These are phyloP conservation scores for Cicer judaicum DNA, from an alignment of 306 rosid species.

Conservation along the genomic window DNA sequence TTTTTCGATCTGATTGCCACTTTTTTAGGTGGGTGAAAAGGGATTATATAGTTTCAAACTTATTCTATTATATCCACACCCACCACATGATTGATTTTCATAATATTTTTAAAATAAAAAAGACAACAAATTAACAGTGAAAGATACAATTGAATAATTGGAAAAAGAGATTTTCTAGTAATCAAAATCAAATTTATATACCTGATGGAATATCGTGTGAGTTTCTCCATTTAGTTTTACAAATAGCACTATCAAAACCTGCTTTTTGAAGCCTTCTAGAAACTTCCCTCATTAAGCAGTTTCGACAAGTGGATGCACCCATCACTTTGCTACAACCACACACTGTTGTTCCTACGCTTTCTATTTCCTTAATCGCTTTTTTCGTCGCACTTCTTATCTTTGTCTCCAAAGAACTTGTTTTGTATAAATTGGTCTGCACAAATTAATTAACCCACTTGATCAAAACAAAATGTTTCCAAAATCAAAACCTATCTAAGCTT, in stretches of 20 bases:
- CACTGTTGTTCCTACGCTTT: slow-evolving; percentile 20
- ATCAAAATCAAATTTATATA: slow-evolving; percentile 3
- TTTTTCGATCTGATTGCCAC: neutral
- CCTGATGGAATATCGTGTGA: slow-evolving; percentile 76
- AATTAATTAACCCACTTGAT: neutral
- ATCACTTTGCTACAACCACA: slow-evolving; percentile 63
- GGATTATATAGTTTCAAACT: slow-evolving; percentile 27
- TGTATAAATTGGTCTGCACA: slow-evolving; percentile 56
- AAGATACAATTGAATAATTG: neutral
- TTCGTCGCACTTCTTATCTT: slow-evolving; percentile 64
- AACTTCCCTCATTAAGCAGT: slow-evolving; percentile 73
- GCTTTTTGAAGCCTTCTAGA: slow-evolving; percentile 60
- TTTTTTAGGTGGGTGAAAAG: neutral
- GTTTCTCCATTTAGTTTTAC: slow-evolving; percentile 84
- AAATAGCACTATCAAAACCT: slow-evolving; percentile 70
- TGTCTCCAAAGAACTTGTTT: slow-evolving; percentile 66
- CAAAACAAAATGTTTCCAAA: neutral
- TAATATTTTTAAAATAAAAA: neutral
- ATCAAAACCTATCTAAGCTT: neutral
- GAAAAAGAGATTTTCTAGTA: neutral
- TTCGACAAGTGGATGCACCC: slow-evolving; percentile 50
- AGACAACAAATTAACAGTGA: neutral
- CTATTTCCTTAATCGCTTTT: slow-evolving; percentile 60
- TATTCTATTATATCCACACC: slow-evolving; percentile 32
- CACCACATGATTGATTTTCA: neutral